Conservation (phyloP, 441 rosid species). For the Metrosideros polymorpha region DNA sequence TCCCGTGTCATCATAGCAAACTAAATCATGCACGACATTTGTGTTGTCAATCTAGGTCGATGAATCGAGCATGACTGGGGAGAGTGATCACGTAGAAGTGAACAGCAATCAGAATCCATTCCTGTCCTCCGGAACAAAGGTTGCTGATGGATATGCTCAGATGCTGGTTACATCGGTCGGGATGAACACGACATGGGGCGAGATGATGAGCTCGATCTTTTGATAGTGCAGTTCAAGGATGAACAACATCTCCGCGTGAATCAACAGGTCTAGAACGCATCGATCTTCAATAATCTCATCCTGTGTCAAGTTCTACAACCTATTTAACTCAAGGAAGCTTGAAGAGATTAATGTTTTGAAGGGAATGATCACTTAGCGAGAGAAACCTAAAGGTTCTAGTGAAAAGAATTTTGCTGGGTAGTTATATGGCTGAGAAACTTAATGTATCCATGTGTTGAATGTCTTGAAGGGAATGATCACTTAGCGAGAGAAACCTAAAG, state of each 20-base stretch:
- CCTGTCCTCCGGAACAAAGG: not conserved
- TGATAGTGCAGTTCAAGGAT: not conserved
- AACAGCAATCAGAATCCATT: not conserved
- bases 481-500: too few relatives aligned
- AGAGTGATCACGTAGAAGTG: not conserved
- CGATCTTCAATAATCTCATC: not conserved
- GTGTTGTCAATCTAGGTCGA: not conserved
- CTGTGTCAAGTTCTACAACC: not conserved
- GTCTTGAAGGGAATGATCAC: too few relatives aligned
- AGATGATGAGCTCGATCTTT: not conserved
- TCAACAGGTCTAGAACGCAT: not conserved
- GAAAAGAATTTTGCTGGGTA: too few relatives aligned
- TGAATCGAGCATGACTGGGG: not conserved
- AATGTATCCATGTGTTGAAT: too few relatives aligned
- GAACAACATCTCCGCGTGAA: not conserved
- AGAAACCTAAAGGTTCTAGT: too few relatives aligned
- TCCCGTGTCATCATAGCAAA: not conserved
- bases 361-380: not conserved
- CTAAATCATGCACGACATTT: not conserved
- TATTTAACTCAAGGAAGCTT: not conserved
- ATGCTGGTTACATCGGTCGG: not conserved
- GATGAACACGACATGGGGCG: not conserved
- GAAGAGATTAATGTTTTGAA: not conserved
- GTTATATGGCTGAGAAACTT: too few relatives aligned
- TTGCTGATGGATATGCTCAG: not conserved